These are phyloP conservation scores for Exsudoporus frostii DNA, from an alignment of 768 basidiomycete genomes.

Conservation along the genomic window DNA sequence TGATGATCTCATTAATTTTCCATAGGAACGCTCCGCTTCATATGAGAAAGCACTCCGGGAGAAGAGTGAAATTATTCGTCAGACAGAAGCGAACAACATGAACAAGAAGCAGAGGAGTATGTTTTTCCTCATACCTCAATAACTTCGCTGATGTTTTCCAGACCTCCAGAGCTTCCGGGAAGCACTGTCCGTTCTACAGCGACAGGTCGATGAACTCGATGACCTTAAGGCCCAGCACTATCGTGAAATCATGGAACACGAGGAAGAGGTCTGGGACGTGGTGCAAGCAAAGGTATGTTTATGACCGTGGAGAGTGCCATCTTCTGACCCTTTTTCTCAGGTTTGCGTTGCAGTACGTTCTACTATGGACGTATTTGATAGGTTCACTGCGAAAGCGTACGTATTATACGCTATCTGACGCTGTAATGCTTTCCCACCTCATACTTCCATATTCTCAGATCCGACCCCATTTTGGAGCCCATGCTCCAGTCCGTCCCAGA, in stretches of 20 bases:
- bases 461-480: slow-evolving; percentile 87
- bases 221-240: slow-evolving; percentile 83
- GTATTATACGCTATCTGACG: slow-evolving; percentile 25
- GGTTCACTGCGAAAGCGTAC: slow-evolving; percentile 82
- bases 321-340: slow-evolving; percentile 35
- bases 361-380: slow-evolving; percentile 89
- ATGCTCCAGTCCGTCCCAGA: slow-evolving; percentile 90
- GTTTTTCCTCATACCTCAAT: slow-evolving; percentile 27
- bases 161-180: slow-evolving; percentile 88
- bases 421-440: slow-evolving; percentile 8
- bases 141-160: slow-evolving; percentile 31
- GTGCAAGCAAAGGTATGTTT: slow-evolving; percentile 74
- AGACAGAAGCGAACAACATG: slow-evolving; percentile 83
- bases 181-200: slow-evolving; percentile 75
- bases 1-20: slow-evolving; percentile 2
- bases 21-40: slow-evolving; percentile 75
- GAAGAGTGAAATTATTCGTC: slow-evolving; percentile 79
- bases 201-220: slow-evolving; percentile 90
- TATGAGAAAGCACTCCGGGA: slow-evolving; percentile 83
- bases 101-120: slow-evolving; percentile 82
- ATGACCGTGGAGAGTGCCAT: neutral
- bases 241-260: slow-evolving; percentile 84
- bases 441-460: slow-evolving; percentile 39
- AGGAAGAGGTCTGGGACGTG: slow-evolving; percentile 93
- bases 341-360: slow-evolving; percentile 82